Conservation (phyloP, 2,329 filamentous ascomycete genomes). For the Trichoderma oligosporum region DNA sequence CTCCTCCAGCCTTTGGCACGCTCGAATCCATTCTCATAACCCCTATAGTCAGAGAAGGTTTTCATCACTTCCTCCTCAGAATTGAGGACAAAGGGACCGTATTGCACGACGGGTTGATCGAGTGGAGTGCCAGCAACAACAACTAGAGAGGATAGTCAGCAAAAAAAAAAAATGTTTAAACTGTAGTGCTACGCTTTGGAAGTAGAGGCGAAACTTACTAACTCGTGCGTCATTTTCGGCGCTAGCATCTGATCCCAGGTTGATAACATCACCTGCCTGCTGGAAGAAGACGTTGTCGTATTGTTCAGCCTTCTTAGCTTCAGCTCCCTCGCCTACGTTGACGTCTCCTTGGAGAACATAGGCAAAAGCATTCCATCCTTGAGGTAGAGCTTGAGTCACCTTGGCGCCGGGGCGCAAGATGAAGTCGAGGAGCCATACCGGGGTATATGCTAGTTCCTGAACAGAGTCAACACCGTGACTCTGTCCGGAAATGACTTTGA, state of each 20-base stretch:
- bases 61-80: constrained; percentile 69
- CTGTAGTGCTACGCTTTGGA: neutral
- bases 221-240: constrained; percentile 58
- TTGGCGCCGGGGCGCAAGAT: constrained; percentile 74
- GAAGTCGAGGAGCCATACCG: constrained; percentile 92
- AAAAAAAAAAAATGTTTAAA: neutral
- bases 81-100: constrained; percentile 79
- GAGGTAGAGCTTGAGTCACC: constrained; percentile 70
- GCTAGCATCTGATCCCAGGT: constrained; percentile 63
- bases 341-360: constrained; percentile 77
- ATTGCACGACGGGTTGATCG: constrained; percentile 77
- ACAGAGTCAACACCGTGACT: constrained; percentile 81
- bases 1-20: constrained; percentile 74
- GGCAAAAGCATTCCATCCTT: constrained; percentile 84
- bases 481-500: constrained; percentile 89
- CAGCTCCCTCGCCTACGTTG: constrained; percentile 54
- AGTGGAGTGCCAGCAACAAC: constrained; percentile 75
- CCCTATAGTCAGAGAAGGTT: constrained; percentile 72
- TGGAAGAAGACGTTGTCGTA: constrained; percentile 91
- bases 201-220: constrained; percentile 25
- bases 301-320: constrained; percentile 54
- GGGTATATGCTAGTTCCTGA: constrained; percentile 89
- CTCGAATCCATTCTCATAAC: constrained; percentile 73
- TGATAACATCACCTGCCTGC: constrained; percentile 69
- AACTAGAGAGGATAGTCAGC: constrained; percentile 37